These are phyloP conservation scores for Tetracladium setigerum DNA, from an alignment of 495 filamentous ascomycete species.

Conservation along the genomic window DNA sequence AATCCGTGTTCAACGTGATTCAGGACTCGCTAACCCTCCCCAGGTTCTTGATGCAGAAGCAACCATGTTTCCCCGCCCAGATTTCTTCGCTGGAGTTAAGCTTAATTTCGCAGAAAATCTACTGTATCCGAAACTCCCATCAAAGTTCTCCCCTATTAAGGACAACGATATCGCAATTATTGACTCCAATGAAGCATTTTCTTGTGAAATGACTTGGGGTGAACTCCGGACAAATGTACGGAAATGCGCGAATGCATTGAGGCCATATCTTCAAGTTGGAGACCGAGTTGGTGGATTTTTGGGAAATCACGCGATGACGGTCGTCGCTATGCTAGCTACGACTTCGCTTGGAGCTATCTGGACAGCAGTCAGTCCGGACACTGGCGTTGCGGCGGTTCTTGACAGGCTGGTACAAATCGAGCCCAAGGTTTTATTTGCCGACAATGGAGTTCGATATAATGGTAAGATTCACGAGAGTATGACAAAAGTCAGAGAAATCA, in stretches of 20 bases:
- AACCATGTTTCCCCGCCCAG: conserved; percentile 75
- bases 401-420: conserved; percentile 65
- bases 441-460: conserved; percentile 71
- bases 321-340: conserved; percentile 55
- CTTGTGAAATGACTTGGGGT: conserved; percentile 51
- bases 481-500: conserved; percentile 58
- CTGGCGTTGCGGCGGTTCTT: conserved; percentile 66
- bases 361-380: conserved; percentile 65
- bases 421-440: conserved; percentile 63
- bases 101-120: conserved; percentile 61
- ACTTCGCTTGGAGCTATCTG: conserved; percentile 63
- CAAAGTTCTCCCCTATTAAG: conserved; percentile 41
- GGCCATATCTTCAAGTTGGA: conserved; percentile 46
- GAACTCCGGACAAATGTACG: conserved; percentile 49
- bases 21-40: not conserved
- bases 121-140: conserved; percentile 39
- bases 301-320: conserved; percentile 60
- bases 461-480: conserved; percentile 61
- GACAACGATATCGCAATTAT: conserved; percentile 52
- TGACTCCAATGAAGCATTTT: conserved; percentile 54
- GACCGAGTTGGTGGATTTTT: conserved; percentile 68
- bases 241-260: conserved; percentile 48
- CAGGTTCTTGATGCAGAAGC: conserved; percentile 62
- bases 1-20: conserved; percentile 1
- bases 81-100: conserved; percentile 63